Conservation (phyloP, 148 eudicot genomes). For the Nepenthes gracilis region DNA sequence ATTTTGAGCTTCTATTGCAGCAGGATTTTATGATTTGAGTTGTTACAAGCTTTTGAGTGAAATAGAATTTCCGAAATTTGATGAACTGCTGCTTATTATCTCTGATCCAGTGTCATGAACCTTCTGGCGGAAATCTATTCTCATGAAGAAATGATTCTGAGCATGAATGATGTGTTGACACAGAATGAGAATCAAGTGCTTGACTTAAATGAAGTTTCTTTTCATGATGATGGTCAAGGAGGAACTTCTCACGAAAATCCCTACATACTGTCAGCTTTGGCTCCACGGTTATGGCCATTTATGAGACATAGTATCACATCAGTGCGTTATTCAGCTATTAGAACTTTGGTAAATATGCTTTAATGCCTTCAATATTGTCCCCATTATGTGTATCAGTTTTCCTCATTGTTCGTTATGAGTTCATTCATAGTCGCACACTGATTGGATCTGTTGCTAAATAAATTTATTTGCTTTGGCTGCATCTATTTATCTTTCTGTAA, state of each 20-base stretch:
- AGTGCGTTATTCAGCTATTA: slow-evolving; percentile 93
- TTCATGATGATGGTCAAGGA: slow-evolving; percentile 35
- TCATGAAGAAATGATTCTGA: slow-evolving; percentile 88
- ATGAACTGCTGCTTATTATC: neutral
- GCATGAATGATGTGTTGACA: slow-evolving; percentile 36
- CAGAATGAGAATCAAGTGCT: slow-evolving; percentile 34
- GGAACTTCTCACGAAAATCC: slow-evolving; percentile 50
- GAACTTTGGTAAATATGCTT: slow-evolving; percentile 38
- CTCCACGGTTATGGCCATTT: slow-evolving; percentile 98
- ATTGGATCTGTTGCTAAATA: too few relatives aligned
- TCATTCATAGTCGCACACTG: too few relatives aligned
- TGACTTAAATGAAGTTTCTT: slow-evolving; percentile 66
- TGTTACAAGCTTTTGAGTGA: too few relatives aligned
- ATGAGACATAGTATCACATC: slow-evolving; percentile 97
- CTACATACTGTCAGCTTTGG: slow-evolving; percentile 62
- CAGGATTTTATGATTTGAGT: too few relatives aligned
- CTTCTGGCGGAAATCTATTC: slow-evolving; percentile 93
- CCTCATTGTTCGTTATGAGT: neutral
- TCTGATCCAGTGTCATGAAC: slow-evolving; percentile 63
- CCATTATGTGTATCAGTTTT: neutral
- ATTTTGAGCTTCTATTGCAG: too few relatives aligned
- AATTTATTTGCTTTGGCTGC: too few relatives aligned
- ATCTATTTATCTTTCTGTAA: too few relatives aligned
- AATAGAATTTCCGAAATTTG: too few relatives aligned
- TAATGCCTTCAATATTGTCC: neutral